phyloP scores from a whole-genome alignment of 2,329 filamentous ascomycete species.

The Ceratocystis colombiana region DNA sequence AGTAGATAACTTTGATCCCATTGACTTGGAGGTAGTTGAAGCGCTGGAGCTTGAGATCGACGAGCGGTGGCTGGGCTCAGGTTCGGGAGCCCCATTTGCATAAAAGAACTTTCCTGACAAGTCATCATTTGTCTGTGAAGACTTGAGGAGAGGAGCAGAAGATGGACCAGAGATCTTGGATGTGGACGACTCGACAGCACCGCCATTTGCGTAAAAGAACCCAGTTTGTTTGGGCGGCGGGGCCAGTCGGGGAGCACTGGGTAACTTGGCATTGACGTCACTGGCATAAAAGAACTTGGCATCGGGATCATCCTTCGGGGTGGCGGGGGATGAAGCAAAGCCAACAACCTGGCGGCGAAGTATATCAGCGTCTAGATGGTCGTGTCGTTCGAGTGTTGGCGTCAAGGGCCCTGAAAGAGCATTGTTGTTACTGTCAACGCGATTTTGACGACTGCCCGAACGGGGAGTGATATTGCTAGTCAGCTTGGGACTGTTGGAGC shows the following conservation, averaged over 20 bases:
- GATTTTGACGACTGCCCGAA: conserved; percentile 60
- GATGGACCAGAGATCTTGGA: conserved; percentile 30
- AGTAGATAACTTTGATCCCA: conserved; percentile 34
- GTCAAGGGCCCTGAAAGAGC: conserved; percentile 51
- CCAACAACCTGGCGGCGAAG: conserved; percentile 31
- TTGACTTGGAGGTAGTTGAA: conserved; percentile 37
- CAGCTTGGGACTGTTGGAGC: conserved; percentile 32
- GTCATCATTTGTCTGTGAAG: conserved; percentile 24
- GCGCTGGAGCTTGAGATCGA: conserved; percentile 39
- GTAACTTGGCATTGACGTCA: conserved; percentile 49
- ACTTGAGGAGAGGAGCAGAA: conserved; percentile 18
- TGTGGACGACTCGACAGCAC: conserved; percentile 32
- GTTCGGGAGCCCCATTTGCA: conserved; percentile 54
- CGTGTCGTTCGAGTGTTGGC: conserved; percentile 39
- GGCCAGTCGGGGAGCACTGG: conserved; percentile 34
- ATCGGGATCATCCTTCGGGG: conserved; percentile 32
- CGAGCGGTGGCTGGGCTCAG: conserved; percentile 34
- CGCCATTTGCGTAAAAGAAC: conserved; percentile 51
- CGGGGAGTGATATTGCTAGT: conserved; percentile 66
- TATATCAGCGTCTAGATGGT: conserved; percentile 16
- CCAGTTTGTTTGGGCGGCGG: conserved; percentile 35
- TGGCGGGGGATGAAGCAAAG: conserved; percentile 36
- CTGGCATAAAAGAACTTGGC: conserved; percentile 89
- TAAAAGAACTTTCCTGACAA: conserved; percentile 59
- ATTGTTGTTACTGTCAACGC: conserved; percentile 56